These are phyloP conservation scores for Claviceps purpurea DNA, from an alignment of 2,329 filamentous ascomycete genomes.

Conservation along the genomic window DNA sequence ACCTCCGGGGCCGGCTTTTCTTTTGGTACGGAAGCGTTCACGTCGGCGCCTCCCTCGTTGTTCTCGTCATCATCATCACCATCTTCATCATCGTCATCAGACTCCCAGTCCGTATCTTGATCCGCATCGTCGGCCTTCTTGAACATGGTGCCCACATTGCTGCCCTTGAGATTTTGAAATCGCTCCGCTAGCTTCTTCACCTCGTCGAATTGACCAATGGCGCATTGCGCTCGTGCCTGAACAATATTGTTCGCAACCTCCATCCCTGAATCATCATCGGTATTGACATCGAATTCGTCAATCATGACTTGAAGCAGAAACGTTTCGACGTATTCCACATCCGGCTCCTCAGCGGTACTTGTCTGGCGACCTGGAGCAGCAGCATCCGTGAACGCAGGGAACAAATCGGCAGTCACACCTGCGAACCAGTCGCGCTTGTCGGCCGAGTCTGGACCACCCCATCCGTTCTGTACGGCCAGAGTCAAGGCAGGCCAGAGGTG, in stretches of 20 bases:
- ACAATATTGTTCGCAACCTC: slow-evolving; percentile 63
- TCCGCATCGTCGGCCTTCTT: slow-evolving; percentile 41
- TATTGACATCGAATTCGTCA: slow-evolving; percentile 87
- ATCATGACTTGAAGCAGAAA: slow-evolving; percentile 82
- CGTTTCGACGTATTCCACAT: slow-evolving; percentile 68
- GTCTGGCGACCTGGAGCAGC: slow-evolving; percentile 14
- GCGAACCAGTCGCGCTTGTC: slow-evolving; percentile 97
- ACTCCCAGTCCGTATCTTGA: slow-evolving; percentile 48
- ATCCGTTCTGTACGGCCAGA: slow-evolving; percentile 73
- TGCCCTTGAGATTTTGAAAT: slow-evolving; percentile 49
- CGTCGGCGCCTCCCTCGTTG: slow-evolving; percentile 41
- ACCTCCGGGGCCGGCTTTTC: slow-evolving; percentile 58
- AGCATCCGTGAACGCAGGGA: slow-evolving; percentile 48
- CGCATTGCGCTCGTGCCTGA: slow-evolving; percentile 49
- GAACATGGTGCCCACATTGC: slow-evolving; percentile 39
- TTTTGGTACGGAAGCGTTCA: slow-evolving; percentile 49
- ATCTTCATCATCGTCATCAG: slow-evolving; percentile 47
- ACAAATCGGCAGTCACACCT: slow-evolving; percentile 71
- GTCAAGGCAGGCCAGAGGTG: slow-evolving; percentile 81
- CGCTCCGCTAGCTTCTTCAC: slow-evolving; percentile 49
- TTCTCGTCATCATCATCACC: slow-evolving; percentile 49
- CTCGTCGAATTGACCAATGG: slow-evolving; percentile 50
- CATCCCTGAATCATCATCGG: slow-evolving; percentile 77
- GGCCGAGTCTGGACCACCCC: slow-evolving; percentile 69
- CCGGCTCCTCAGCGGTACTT: slow-evolving; percentile 35